These are phyloP conservation scores for Populus deltoides DNA, from an alignment of 345 rosid species.

Conservation along the genomic window DNA sequence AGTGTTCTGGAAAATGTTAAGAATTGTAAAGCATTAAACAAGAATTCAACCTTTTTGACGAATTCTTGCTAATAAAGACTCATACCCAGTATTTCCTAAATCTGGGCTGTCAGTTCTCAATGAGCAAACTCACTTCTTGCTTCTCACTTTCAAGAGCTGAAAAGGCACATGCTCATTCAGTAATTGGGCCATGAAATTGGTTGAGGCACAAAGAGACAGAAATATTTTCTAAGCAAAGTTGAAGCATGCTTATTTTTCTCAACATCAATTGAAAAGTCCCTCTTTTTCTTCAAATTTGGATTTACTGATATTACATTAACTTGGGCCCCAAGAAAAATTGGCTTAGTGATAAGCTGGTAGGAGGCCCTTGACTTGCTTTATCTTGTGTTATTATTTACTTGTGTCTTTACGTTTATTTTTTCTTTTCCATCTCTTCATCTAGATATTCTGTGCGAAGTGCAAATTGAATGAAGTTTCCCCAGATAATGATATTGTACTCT, in stretches of 20 bases:
- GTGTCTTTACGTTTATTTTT: slow-evolving; percentile 7
- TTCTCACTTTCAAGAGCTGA: neutral
- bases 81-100: neutral
- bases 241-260: neutral
- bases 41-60: neutral
- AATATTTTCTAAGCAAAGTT: neutral
- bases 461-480: slow-evolving; percentile 73
- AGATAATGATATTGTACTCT: slow-evolving; percentile 89
- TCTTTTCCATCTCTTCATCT: slow-evolving; percentile 13
- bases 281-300: neutral
- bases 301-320: neutral
- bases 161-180: neutral
- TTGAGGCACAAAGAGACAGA: neutral
- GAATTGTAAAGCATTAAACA: neutral
- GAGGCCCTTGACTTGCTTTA: slow-evolving; percentile 2
- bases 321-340: neutral
- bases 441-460: slow-evolving; percentile 97
- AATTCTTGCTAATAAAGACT: neutral
- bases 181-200: neutral
- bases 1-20: neutral
- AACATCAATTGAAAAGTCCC: neutral
- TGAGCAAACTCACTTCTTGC: neutral
- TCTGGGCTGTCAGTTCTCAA: neutral
- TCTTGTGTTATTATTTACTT: neutral
- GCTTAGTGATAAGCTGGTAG: neutral